Evolutionary conservation across 345 rosid species (phyloP).

Genomic region (Brassica carinata): DNA sequence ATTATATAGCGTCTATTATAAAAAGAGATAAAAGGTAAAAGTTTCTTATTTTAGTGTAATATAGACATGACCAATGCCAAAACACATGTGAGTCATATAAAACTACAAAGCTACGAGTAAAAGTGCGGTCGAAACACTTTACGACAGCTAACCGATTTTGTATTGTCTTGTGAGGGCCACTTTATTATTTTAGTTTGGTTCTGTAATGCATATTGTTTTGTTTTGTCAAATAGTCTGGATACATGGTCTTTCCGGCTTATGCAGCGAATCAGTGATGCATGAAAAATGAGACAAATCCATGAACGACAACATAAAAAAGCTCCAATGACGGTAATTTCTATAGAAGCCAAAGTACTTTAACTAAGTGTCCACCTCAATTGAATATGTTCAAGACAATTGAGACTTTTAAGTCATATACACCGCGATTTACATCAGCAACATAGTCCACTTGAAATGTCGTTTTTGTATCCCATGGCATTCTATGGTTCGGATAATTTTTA

Average conservation of each 20-base stretch:
- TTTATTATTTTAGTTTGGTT: not conserved
- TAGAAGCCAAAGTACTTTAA: too few species aligned
- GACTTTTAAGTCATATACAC: too few species aligned
- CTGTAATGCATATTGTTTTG: not conserved
- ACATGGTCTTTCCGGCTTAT: not conserved
- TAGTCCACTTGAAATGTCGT: not conserved
- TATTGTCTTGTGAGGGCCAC: not conserved
- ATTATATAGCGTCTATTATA: not conserved
- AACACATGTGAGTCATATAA: not conserved
- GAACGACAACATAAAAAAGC: not conserved
- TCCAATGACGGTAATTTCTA: too few species aligned
- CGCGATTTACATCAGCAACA: not conserved
- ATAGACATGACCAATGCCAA: not conserved
- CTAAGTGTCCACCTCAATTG: too few species aligned
- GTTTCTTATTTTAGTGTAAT: not conserved
- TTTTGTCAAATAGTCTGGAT: not conserved
- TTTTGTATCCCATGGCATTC: not conserved
- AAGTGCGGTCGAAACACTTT: not conserved
- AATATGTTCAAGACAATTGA: too few species aligned
- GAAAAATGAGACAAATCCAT: not conserved
- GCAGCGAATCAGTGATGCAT: not conserved
- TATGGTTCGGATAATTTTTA: too few species aligned
- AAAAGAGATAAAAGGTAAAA: not conserved
- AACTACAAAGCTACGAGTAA: not conserved
- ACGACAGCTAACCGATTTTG: not conserved